Conservation (phyloP, 345 rosid genomes). For the Nasturtium officinale region DNA sequence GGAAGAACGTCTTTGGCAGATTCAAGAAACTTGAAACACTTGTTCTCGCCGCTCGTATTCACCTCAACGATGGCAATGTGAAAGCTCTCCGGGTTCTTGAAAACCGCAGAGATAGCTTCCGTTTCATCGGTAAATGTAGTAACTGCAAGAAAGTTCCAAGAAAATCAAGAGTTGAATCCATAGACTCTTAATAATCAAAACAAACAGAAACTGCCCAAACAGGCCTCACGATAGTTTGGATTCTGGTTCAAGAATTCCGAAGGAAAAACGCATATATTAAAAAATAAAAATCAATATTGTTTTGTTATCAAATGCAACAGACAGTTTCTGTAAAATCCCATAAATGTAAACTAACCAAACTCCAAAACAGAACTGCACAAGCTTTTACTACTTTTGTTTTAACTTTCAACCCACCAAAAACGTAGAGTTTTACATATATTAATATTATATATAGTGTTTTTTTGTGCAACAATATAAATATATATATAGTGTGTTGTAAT, state of each 20-base stretch:
- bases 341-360: conserved; percentile 24
- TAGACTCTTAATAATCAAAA: conserved; percentile 11
- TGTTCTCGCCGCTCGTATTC: conserved; percentile 45
- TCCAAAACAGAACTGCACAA: conserved; percentile 21
- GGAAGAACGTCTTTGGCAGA: conserved; percentile 80
- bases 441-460: not conserved
- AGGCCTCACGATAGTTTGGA: not conserved
- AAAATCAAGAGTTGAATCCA: not conserved
- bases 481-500: not conserved
- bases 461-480: no score
- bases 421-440: not conserved
- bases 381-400: conserved; percentile 21
- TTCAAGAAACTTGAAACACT: conserved; percentile 80
- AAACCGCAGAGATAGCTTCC: conserved; percentile 71
- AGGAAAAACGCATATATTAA: not conserved
- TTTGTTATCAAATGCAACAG: not conserved
- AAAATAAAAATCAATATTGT: not conserved
- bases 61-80: conserved; percentile 93
- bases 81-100: conserved; percentile 64
- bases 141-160: conserved; percentile 55
- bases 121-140: conserved; percentile 66
- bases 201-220: not conserved
- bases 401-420: conserved; percentile 10
- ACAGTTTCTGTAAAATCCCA: conserved; percentile 17
- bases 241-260: not conserved